Percentiles rank a stretch among this genome's conserved stretches.
Conservation (phyloP, 495 filamentous ascomycete genomes). For the Penicillium mononematosum region DNA sequence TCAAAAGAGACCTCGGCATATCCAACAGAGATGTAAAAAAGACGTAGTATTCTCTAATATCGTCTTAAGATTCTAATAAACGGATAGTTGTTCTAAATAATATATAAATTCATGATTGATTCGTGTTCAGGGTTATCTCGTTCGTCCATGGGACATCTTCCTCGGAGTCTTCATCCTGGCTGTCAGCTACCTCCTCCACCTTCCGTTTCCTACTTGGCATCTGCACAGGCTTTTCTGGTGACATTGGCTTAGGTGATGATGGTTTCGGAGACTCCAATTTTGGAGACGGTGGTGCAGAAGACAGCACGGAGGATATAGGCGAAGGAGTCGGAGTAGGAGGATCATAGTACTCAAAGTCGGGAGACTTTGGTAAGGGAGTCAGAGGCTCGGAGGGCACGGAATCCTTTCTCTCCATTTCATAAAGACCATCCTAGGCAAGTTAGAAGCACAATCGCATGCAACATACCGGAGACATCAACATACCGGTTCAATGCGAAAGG, state of each 20-base stretch:
- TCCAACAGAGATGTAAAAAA: not conserved
- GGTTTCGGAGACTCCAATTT: not conserved
- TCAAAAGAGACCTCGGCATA: not conserved
- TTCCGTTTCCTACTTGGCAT: conserved; percentile 47
- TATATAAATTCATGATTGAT: not conserved
- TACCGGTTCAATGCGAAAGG: conserved; percentile 44
- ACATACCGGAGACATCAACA: conserved; percentile 7
- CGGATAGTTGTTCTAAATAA: not conserved
- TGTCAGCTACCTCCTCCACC: conserved; percentile 50
- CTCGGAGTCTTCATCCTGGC: conserved; percentile 47
- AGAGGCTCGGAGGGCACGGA: not conserved
- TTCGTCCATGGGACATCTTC: conserved; percentile 10
- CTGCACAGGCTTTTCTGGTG: conserved; percentile 14
- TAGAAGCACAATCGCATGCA: not conserved
- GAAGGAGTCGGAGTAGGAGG: conserved; percentile 6
- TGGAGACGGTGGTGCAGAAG: not conserved
- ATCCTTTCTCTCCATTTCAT: conserved; percentile 14
- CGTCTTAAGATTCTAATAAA: not conserved
- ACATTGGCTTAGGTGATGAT: not conserved
- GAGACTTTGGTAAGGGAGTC: conserved; percentile 3
- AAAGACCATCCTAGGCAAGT: conserved; percentile 32
- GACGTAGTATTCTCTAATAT: not conserved
- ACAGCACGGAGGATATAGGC: conserved; percentile 5
- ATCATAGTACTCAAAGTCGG: conserved; percentile 16
- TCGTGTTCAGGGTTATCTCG: conserved; percentile 9